These are phyloP conservation scores for Ganoderma resinaceum DNA, from an alignment of 1,284 basidiomycete species.

Conservation along the genomic window DNA sequence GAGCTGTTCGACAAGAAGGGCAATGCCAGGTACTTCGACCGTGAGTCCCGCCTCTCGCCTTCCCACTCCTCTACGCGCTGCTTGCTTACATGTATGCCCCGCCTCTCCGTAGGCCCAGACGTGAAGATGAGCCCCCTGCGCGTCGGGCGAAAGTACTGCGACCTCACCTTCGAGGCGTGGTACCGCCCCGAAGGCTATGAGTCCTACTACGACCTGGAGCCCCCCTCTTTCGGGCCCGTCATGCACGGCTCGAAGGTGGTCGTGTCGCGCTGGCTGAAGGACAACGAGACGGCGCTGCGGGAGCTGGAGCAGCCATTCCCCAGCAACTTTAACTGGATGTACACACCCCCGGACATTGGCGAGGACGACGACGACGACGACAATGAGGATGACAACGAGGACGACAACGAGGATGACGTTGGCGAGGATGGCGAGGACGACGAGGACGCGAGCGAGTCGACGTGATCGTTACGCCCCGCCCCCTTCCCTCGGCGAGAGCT, in stretches of 20 bases:
- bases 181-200: not conserved
- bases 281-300: not conserved
- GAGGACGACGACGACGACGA: no score
- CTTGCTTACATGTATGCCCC: not conserved
- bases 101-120: not conserved
- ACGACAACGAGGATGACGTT: no score
- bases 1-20: not conserved
- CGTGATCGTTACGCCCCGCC: not conserved
- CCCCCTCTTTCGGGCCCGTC: not conserved
- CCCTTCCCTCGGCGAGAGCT: not conserved
- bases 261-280: constrained; percentile 1
- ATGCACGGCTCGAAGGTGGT: not conserved
- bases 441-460: no score
- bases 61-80: not conserved
- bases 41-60: not conserved
- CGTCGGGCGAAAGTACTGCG: not conserved
- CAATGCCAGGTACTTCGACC: not conserved
- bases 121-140: not conserved
- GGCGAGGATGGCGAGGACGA: no score
- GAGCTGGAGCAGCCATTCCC: not conserved
- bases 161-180: constrained; percentile 14
- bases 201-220: not conserved
- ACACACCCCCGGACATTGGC: not conserved
- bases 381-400: no score
- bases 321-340: constrained; percentile 1